Base-by-base conservation (phyloP, 306 rosid genomes). In the Acacia confusa region DNA sequence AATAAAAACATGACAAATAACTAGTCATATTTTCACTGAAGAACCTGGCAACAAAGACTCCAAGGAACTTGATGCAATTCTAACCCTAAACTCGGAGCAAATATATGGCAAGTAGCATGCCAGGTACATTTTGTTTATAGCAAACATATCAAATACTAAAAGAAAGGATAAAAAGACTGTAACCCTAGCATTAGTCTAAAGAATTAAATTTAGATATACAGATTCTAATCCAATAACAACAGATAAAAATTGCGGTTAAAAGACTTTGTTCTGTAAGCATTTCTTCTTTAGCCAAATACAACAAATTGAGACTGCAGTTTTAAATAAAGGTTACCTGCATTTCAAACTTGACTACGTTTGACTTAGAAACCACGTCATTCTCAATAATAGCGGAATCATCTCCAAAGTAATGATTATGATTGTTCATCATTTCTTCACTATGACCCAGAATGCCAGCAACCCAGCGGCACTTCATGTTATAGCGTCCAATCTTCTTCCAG, bases 391-490 rank as follows among this genome's bases (percentile, higher is more conserved):
- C 45, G 38, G 92, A 81, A 60, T 89, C 95, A 68, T 90, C 94
- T 40, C 82, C 91, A 48, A 89, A 88, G 87, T 81, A 91, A 48
- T 84, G 87, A 84, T 91, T 87, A 61, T 86, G 87, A 83, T 91
- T 87, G 85, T 89, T 90, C 7, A 88, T 64, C 90, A 88, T 91
- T 85, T 86, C 98, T 82, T 91, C 95, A 6, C 76, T 87, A 34
- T 87, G 92, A 78, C 88, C 90, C 55, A 88, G 81, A 77, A 69
- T 69, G 70, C 87, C 87, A 34, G 87, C 84, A 61, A 84, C 80
- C 95, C 97, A 93, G 87, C 92, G 86, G 80, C 99, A 95, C 87
- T 95, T 95, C 98, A 95, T 93, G 87, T 92, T 95, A 90, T 95
- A 95, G 82, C 88, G 97, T 2, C 99, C 99, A 57, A 95, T 93